A percentile compares a stretch with the other conserved stretches of the same genome.
Evolutionary conservation across 768 basidiomycete species (phyloP).

Genomic region (Saitozyma sp.): DNA sequence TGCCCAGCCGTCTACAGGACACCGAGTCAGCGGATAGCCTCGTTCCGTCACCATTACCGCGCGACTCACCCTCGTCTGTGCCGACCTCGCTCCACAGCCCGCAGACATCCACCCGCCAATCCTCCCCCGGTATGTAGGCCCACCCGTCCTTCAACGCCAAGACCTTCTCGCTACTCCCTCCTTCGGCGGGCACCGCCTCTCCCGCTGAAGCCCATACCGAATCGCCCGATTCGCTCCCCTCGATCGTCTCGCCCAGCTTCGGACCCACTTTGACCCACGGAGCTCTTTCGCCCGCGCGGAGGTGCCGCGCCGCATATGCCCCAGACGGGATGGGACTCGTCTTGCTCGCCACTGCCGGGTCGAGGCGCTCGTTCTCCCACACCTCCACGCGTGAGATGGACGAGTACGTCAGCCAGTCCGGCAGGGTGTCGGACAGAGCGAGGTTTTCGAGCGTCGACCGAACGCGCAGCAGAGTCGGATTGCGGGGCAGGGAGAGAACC

Average conservation of each 20-base stretch:
- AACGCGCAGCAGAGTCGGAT: slow-evolving; percentile 12
- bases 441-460: slow-evolving; percentile 26
- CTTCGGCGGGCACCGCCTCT: slow-evolving; percentile 9
- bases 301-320: slow-evolving; percentile 19
- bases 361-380: slow-evolving; percentile 51
- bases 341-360: slow-evolving; percentile 30
- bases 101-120: slow-evolving; percentile 47
- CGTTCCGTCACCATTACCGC: neutral
- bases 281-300: slow-evolving; percentile 38
- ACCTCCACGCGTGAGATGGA: slow-evolving; percentile 43
- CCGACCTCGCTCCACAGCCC: slow-evolving; percentile 44
- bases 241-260: neutral
- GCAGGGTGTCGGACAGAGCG: slow-evolving; percentile 40
- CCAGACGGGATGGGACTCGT: slow-evolving; percentile 6
- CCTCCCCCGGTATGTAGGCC: slow-evolving; percentile 45
- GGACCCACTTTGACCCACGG: slow-evolving; percentile 39
- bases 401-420: slow-evolving; percentile 36
- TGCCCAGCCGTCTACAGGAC: slow-evolving; percentile 44
- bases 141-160: slow-evolving; percentile 42
- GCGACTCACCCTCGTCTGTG: slow-evolving; percentile 36
- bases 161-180: slow-evolving; percentile 10
- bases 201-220: slow-evolving; percentile 2
- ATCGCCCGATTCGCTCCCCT: slow-evolving; percentile 1
- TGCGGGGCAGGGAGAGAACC: slow-evolving; percentile 18
- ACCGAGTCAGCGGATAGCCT: neutral